Percentiles rank a stretch among this genome's conserved stretches.
Conservation (phyloP, 1,139 yeast species). For the Lodderomyces elongisporus region DNA sequence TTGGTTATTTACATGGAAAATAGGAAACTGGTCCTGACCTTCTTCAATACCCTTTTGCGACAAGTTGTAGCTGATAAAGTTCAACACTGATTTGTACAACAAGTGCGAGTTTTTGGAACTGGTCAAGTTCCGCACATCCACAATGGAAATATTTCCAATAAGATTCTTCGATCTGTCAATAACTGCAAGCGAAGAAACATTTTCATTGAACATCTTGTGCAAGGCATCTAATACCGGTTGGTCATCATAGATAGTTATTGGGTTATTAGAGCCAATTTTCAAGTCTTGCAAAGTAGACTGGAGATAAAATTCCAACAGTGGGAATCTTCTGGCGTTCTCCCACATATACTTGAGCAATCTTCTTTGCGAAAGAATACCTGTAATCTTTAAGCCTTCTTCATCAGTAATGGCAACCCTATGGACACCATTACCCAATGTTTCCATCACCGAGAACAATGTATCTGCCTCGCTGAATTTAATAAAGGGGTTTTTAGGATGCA, state of each 20-base stretch:
- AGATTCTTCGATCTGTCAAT: constrained; percentile 72
- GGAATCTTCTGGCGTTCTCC: constrained; percentile 88
- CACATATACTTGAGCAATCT: constrained; percentile 76
- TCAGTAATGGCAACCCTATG: constrained; percentile 85
- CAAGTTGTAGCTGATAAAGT: constrained; percentile 80
- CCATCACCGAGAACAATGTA: constrained; percentile 68
- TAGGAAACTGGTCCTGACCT: constrained; percentile 95
- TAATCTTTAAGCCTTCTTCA: constrained; percentile 37
- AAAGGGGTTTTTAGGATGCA: constrained; percentile 85
- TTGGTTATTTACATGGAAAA: constrained; percentile 80
- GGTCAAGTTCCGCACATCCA: constrained; percentile 85
- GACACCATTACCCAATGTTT: constrained; percentile 84
- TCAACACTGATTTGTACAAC: constrained; percentile 76
- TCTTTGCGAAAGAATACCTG: constrained; percentile 86
- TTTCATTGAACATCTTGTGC: constrained; percentile 73
- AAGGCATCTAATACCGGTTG: constrained; percentile 83
- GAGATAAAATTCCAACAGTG: constrained; percentile 68
- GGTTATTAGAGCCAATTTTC: constrained; percentile 64
- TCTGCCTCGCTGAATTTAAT: constrained; percentile 67
- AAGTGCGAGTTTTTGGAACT: constrained; percentile 79
- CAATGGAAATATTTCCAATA: constrained; percentile 88
- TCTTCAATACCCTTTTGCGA: constrained; percentile 87
- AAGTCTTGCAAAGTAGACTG: constrained; percentile 63
- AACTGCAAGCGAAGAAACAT: constrained; percentile 91
- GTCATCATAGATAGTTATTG: constrained; percentile 80